Evolutionary conservation across 1,284 basidiomycete genomes (phyloP).

Genomic region (Melampsora larici-populina): DNA sequence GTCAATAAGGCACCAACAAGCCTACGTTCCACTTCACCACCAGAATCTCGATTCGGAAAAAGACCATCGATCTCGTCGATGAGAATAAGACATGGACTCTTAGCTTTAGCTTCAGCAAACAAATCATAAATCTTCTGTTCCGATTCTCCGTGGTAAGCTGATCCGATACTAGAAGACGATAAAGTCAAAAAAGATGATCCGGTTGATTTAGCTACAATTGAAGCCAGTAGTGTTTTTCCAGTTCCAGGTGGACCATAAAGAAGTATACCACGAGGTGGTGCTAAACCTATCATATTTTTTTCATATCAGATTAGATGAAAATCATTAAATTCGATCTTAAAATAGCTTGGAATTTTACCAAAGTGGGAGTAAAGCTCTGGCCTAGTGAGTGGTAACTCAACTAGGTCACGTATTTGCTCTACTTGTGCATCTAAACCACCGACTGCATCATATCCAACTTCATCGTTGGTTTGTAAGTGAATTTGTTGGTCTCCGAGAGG

Average conservation of each 20-base stretch:
- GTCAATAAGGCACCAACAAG: constrained; percentile 94
- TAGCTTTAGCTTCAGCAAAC: constrained; percentile 75
- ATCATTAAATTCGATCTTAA: neutral
- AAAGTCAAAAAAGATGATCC: constrained; percentile 50
- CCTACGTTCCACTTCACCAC: constrained; percentile 75
- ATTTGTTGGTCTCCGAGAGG: neutral
- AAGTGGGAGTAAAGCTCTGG: constrained; percentile 87
- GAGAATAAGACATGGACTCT: constrained; percentile 79
- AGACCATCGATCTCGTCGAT: constrained; percentile 95
- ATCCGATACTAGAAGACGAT: constrained; percentile 51
- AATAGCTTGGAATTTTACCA: constrained; percentile 58
- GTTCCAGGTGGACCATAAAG: constrained; percentile 54
- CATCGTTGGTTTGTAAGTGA: neutral
- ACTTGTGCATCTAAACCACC: constrained; percentile 89
- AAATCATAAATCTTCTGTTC: constrained; percentile 71
- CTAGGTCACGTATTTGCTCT: constrained; percentile 79
- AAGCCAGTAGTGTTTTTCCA: constrained; percentile 53
- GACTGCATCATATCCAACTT: constrained; percentile 62
- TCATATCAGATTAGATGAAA: neutral
- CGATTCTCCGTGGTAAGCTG: constrained; percentile 53
- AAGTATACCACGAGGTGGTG: constrained; percentile 52
- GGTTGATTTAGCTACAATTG: constrained; percentile 50
- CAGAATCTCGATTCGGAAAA: constrained; percentile 82
- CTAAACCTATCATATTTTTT: constrained; percentile 43
- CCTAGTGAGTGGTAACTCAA: constrained; percentile 85